Evolutionary conservation across 148 eudicot genomes (phyloP).

Genomic region (Fagopyrum tataricum): DNA sequence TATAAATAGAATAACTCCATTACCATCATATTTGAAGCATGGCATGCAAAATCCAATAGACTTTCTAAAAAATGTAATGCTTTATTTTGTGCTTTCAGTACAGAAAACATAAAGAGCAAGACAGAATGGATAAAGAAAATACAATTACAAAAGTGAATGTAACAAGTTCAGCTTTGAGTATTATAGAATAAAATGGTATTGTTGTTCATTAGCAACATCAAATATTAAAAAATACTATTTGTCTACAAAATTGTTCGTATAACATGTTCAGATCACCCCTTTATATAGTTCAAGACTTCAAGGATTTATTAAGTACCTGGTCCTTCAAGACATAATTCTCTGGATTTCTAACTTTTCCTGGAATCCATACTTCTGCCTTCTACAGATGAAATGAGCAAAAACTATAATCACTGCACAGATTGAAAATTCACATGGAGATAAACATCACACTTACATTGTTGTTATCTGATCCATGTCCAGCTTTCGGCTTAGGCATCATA

Average conservation of each 20-base stretch:
- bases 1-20: slow-evolving; percentile 15
- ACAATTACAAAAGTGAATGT: neutral
- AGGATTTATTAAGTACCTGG: slow-evolving; percentile 42
- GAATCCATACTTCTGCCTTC: slow-evolving; percentile 64
- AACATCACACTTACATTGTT: slow-evolving; percentile 28
- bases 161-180: neutral
- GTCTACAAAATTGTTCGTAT: neutral
- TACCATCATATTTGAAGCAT: neutral
- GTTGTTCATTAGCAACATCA: neutral
- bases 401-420: neutral
- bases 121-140: neutral
- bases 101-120: neutral
- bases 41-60: neutral
- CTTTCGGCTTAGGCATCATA: slow-evolving; percentile 87
- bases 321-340: slow-evolving; percentile 74
- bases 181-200: neutral
- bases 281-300: neutral
- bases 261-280: neutral
- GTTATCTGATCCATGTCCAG: slow-evolving; percentile 47
- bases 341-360: slow-evolving; percentile 77
- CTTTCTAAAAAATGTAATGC: neutral
- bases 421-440: neutral
- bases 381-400: slow-evolving; percentile 19
- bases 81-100: neutral
- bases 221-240: neutral